phyloP scores from a whole-genome alignment of 148 eudicot genomes.

The Vaccinium corymbosum region DNA sequence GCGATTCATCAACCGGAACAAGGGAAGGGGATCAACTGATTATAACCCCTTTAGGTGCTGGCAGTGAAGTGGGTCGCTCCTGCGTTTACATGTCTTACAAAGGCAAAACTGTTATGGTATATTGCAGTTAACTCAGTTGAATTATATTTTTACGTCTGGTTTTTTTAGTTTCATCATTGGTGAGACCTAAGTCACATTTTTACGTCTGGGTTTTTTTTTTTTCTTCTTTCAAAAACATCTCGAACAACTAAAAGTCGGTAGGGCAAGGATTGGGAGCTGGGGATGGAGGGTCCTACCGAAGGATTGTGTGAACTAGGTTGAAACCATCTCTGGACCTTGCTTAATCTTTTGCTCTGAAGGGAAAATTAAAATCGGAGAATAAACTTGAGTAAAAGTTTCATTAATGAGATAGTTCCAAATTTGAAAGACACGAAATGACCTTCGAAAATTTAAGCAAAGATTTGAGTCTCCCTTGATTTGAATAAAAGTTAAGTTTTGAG shows the following conservation, averaged over 20 bases:
- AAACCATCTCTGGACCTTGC: not conserved
- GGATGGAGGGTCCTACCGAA: not conserved
- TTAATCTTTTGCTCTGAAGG: not conserved
- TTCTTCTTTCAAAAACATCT: not conserved
- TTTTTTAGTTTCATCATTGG: not conserved
- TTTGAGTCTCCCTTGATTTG: not conserved
- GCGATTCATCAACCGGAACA: constrained; percentile 37
- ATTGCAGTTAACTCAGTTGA: not conserved
- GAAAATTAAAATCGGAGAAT: not conserved
- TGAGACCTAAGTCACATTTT: not conserved
- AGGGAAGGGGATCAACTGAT: constrained; percentile 78
- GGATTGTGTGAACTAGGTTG: not conserved
- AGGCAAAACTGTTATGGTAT: constrained; percentile 81
- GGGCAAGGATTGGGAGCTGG: not conserved
- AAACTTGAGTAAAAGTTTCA: not conserved
- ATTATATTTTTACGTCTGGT: not conserved
- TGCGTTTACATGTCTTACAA: constrained; percentile 82
- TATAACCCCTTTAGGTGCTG: constrained; percentile 88
- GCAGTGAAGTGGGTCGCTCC: constrained; percentile 92
- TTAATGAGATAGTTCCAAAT: not conserved
- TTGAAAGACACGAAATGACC: not conserved
- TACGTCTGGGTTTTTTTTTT: too few species aligned
- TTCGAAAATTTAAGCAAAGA: not conserved
- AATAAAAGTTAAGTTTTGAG: not conserved
- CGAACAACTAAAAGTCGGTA: not conserved